Base-by-base conservation (phyloP, 352 stramenopile genomes). In the Phytophthora capsici region DNA sequence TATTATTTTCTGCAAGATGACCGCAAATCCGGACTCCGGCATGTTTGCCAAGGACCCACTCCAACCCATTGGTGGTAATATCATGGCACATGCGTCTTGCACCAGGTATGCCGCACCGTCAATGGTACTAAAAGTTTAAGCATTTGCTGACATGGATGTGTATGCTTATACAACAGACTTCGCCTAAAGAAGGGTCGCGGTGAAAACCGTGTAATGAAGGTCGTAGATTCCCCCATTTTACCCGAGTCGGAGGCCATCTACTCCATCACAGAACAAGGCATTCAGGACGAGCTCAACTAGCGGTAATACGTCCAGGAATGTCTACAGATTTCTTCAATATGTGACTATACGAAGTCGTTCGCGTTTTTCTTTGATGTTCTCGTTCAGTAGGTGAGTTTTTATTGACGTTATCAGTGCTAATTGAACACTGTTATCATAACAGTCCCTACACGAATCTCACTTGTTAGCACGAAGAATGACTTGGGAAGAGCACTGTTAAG, bases 131-230 rank as follows among this genome's bases (percentile, higher is more conserved):
- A 14, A 5, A 45, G 1, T 20, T 8, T 49, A 9, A 53, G 6
- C n/a, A 12, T 59, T 28, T 32, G 23, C 41, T 37, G 47, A 55
- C 50, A 36, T 54, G 28, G 13, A 14, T 26, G 23, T 63, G 52
- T 25, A 44, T 49, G 6, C 30, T 34, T 34, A 3, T 34, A 14
- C 28, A 13, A 34, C 8, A 91, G 83, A 66, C 75, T 98, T 57
- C 93, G 96, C 12, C 79, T 99, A 41, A 91, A 94, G 46, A 99
- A 99, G 71, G 97, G 93, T 12, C 92, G 98, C 41, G 98, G 97
- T 12, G 97, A 99, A 66, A 99, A 99, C 63, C 95, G 98, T 19
- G 96, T 99, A 57, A 99, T 98, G 88, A 99, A 98, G 71, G 86
- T 98, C 16, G 90, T 98, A 25, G 96, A 98, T 71, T 98, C 92